These are phyloP conservation scores for Alternaria longipes DNA, from an alignment of 2,329 filamentous ascomycete genomes.

Conservation along the genomic window DNA sequence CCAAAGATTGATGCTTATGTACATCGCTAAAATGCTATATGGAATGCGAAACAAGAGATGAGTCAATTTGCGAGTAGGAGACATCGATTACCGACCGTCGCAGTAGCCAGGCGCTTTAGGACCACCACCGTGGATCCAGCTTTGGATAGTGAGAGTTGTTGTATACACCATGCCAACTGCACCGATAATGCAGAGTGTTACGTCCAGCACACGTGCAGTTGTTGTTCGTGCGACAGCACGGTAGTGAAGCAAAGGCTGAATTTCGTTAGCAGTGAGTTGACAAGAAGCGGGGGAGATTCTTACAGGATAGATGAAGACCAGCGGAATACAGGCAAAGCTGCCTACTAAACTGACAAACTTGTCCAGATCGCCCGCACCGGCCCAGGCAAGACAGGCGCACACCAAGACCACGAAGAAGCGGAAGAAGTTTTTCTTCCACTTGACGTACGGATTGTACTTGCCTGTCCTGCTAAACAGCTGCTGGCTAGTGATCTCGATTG, in stretches of 20 bases:
- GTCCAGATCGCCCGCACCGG: constrained; percentile 89
- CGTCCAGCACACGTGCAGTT: constrained; percentile 75
- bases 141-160: constrained; percentile 83
- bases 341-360: constrained; percentile 97
- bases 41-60: constrained; percentile 1
- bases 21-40: constrained; percentile 22
- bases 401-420: constrained; percentile 90
- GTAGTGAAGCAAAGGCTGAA: constrained; percentile 87
- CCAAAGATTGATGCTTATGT: constrained; percentile 3
- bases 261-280: constrained; percentile 42
- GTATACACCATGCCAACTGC: constrained; percentile 91
- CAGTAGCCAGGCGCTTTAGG: constrained; percentile 70
- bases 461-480: constrained; percentile 92
- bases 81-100: constrained; percentile 52
- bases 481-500: constrained; percentile 95
- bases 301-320: constrained; percentile 98
- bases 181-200: constrained; percentile 82
- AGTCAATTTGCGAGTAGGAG: neutral
- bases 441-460: constrained; percentile 98
- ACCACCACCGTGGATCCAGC: constrained; percentile 75
- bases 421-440: constrained; percentile 99
- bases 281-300: constrained; percentile 53
- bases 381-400: constrained; percentile 89
- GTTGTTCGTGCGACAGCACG: constrained; percentile 76
- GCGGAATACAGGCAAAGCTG: constrained; percentile 95